Evolutionary conservation across 257 asterid species (phyloP).

Genomic region (Solanum rostratum): DNA sequence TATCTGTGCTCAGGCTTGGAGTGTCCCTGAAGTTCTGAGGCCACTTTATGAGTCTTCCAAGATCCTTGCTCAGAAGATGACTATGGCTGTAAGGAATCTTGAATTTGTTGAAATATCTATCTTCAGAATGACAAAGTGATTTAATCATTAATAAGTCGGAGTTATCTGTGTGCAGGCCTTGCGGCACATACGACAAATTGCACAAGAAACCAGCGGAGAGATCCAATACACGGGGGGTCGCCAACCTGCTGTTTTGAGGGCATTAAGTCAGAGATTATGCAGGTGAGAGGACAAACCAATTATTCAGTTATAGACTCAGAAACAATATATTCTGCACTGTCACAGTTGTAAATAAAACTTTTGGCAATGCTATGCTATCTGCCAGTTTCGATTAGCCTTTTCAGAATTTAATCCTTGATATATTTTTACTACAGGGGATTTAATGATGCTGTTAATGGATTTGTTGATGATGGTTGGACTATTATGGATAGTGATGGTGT

Average conservation of each 20-base stretch:
- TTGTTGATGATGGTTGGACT: constrained; percentile 96
- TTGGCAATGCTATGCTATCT: neutral
- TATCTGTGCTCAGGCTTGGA: constrained; percentile 39
- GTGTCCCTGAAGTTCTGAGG: constrained; percentile 89
- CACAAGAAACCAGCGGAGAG: constrained; percentile 90
- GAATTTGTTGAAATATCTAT: neutral
- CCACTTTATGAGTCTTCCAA: constrained; percentile 97
- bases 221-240: constrained; percentile 71
- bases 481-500: constrained; percentile 72
- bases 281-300: constrained; percentile 26
- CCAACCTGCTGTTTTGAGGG: constrained; percentile 81
- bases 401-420: neutral
- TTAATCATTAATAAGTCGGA: neutral
- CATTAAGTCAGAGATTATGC: constrained; percentile 77
- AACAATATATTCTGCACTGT: neutral
- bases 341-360: neutral
- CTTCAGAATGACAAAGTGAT: neutral
- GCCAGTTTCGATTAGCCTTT: neutral
- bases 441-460: constrained; percentile 91
- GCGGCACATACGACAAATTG: constrained; percentile 75
- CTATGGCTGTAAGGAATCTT: constrained; percentile 62
- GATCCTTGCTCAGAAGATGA: constrained; percentile 90
- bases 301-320: neutral
- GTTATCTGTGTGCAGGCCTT: constrained; percentile 40
- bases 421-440: constrained; percentile 53